These are phyloP conservation scores for Claviceps spartinae DNA, from an alignment of 2,329 filamentous ascomycete genomes.

Conservation along the genomic window DNA sequence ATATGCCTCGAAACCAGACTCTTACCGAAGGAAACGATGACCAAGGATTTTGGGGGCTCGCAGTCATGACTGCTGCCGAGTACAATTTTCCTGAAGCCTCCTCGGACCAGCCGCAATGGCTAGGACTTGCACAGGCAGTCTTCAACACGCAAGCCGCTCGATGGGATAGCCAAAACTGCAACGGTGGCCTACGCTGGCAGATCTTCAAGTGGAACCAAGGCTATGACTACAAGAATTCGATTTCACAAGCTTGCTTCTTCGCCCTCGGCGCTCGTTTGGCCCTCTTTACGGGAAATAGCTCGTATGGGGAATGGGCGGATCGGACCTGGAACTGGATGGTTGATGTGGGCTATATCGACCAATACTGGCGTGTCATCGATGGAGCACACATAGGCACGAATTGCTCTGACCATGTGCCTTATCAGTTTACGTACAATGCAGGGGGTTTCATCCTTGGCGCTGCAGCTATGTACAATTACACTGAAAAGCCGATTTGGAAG, in stretches of 20 bases:
- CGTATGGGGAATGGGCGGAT: slow-evolving; percentile 67
- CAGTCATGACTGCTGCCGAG: slow-evolving; percentile 58
- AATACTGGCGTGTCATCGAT: slow-evolving; percentile 48
- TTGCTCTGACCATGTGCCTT: slow-evolving; percentile 43
- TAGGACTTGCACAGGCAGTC: slow-evolving; percentile 61
- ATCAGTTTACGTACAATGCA: slow-evolving; percentile 58
- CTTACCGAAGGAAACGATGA: slow-evolving; percentile 60
- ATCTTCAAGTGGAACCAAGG: slow-evolving; percentile 74
- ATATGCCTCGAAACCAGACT: slow-evolving; percentile 64
- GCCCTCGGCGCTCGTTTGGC: slow-evolving; percentile 54
- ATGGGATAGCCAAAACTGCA: slow-evolving; percentile 57
- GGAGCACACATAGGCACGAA: slow-evolving; percentile 43
- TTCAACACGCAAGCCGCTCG: slow-evolving; percentile 66
- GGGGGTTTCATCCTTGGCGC: slow-evolving; percentile 53
- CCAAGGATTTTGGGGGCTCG: slow-evolving; percentile 61
- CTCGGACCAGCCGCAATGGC: slow-evolving; percentile 47
- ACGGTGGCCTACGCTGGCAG: slow-evolving; percentile 73
- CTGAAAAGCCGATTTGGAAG: slow-evolving; percentile 38
- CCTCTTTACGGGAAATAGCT: slow-evolving; percentile 62
- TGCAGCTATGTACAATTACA: slow-evolving; percentile 56
- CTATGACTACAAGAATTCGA: slow-evolving; percentile 63
- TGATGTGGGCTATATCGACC: slow-evolving; percentile 41
- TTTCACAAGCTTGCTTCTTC: slow-evolving; percentile 50
- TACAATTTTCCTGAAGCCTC: slow-evolving; percentile 49
- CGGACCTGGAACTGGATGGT: slow-evolving; percentile 58